Percentiles rank a stretch among this genome's conserved stretches.
These are phyloP conservation scores for Acacia concinna DNA, from an alignment of 331 rosid genomes.

Conservation along the genomic window DNA sequence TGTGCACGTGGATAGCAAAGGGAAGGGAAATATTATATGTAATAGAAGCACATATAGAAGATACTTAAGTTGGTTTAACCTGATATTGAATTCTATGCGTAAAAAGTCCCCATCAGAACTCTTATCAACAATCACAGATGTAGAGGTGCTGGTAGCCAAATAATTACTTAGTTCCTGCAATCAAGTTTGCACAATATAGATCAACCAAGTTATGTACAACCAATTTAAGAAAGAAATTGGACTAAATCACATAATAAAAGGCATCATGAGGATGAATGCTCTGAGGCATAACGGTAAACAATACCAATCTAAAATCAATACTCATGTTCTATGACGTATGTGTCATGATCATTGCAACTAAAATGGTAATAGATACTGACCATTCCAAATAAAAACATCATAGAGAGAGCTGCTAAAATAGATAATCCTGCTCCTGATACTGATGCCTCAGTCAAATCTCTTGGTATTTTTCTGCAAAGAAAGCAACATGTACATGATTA, in stretches of 20 bases:
- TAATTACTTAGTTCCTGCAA: constrained; percentile 86
- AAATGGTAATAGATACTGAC: constrained; percentile 40
- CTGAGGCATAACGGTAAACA: background rate
- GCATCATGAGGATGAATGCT: constrained; percentile 7
- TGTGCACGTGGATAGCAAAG: constrained; percentile 1
- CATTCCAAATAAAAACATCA: constrained; percentile 97
- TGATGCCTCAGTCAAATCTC: constrained; percentile 96
- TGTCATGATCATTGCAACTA: constrained; percentile 15
- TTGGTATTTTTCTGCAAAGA: constrained; percentile 80
- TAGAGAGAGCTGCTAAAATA: constrained; percentile 73
- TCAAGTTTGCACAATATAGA: constrained; percentile 8
- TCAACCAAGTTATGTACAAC: constrained; percentile 18
- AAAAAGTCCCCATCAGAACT: constrained; percentile 90
- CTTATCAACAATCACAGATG: constrained; percentile 83
- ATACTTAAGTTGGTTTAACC: constrained; percentile 46
- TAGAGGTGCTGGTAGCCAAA: constrained; percentile 78
- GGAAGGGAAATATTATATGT: constrained; percentile 1
- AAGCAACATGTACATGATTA: constrained; percentile 15
- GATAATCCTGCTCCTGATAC: constrained; percentile 94
- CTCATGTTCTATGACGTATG: background rate
- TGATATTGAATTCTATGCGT: constrained; percentile 81
- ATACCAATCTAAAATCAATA: background rate
- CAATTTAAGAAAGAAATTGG: constrained; percentile 9
- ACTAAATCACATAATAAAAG: constrained; percentile 19
- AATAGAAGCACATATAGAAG: constrained; percentile 19